Percentiles rank a stretch among this genome's conserved stretches.
These are phyloP conservation scores for Hordeum pubiflorum DNA, from an alignment of 202 grass and related monocot species.

Conservation along the genomic window DNA sequence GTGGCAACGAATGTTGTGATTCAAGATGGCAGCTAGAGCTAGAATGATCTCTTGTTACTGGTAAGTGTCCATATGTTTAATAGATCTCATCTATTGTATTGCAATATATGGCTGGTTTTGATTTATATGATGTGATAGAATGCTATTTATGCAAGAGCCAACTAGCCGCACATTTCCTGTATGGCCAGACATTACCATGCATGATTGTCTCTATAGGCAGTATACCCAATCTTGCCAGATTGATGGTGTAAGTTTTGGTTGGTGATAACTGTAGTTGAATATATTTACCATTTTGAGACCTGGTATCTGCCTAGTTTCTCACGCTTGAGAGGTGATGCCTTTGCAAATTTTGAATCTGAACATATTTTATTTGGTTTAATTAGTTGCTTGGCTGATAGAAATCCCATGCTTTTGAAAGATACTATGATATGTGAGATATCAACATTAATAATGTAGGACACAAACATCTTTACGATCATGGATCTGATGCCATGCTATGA, in stretches of 20 bases:
- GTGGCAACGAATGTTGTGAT: too few relatives aligned
- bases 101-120: background rate
- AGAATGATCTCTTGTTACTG: too few relatives aligned
- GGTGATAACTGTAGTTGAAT: background rate
- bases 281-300: background rate
- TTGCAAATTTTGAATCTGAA: background rate
- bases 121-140: background rate
- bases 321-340: background rate
- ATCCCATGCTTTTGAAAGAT: background rate
- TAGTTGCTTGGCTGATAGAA: background rate
- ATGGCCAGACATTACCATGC: background rate
- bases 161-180: background rate
- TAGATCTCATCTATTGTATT: too few relatives aligned
- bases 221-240: background rate
- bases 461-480: background rate
- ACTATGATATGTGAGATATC: background rate
- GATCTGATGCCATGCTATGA: background rate
- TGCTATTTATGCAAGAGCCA: background rate
- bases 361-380: background rate
- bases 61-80: too few relatives aligned
- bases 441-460: background rate
- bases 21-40: too few relatives aligned
- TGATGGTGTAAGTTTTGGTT: background rate
- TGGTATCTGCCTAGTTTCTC: background rate
- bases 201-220: background rate